Percentiles rank a stretch among this genome's conserved stretches.
phyloP scores from a whole-genome alignment of 108 stramenopile species.

The Parmales sp. region DNA sequence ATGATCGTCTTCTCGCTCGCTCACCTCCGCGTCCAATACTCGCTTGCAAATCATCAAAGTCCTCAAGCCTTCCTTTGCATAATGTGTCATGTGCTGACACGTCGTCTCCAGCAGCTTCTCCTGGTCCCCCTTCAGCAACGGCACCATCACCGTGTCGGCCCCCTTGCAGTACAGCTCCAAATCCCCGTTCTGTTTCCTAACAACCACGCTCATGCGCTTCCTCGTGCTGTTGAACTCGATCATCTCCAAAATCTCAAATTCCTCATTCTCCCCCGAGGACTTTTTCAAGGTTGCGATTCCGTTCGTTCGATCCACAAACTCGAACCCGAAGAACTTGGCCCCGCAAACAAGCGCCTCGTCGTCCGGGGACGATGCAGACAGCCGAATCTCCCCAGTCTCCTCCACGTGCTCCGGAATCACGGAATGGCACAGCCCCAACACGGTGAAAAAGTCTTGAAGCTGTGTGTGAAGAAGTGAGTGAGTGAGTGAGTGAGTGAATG shows the following conservation, averaged over 20 bases:
- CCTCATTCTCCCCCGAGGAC: neutral
- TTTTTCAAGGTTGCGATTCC: neutral
- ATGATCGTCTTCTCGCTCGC: too few relatives aligned
- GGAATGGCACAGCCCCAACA: constrained; percentile 5
- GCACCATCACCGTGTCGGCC: constrained; percentile 44
- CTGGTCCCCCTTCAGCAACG: constrained; percentile 6
- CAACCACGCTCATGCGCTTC: constrained; percentile 52
- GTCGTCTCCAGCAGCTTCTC: constrained; percentile 1
- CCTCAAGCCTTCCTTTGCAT: constrained; percentile 30
- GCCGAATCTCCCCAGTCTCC: constrained; percentile 8
- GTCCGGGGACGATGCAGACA: constrained; percentile 29
- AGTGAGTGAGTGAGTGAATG: neutral
- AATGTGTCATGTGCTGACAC: constrained; percentile 7
- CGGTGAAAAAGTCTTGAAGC: constrained; percentile 8
- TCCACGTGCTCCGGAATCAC: constrained; percentile 21
- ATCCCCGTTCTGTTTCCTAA: constrained; percentile 11
- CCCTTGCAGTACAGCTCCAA: constrained; percentile 44
- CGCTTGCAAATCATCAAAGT: constrained; percentile 33
- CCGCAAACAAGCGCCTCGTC: constrained; percentile 39
- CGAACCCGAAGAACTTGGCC: constrained; percentile 11
- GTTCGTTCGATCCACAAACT: neutral
- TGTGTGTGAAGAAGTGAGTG: neutral
- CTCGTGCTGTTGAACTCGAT: constrained; percentile 40
- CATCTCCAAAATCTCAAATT: constrained; percentile 30
- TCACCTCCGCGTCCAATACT: constrained; percentile 19